Evolutionary conservation across 140 eudicot species (phyloP).

Genomic region (Bidens hawaiensis): DNA sequence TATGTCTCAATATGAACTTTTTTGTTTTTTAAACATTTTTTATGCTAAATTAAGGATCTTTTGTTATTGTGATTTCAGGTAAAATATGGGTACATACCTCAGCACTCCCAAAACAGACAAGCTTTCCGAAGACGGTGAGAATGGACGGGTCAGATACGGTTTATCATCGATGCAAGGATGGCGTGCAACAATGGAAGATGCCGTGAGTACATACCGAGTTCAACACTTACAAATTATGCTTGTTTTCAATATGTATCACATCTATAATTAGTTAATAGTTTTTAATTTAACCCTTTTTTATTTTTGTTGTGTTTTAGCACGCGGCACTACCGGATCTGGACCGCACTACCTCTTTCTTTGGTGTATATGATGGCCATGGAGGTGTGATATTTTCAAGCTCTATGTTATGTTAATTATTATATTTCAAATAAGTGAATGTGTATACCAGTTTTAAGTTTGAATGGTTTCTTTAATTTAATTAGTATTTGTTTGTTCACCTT

Average conservation of each 20-base stretch:
- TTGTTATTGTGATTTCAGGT: conserved; percentile 39
- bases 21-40: not conserved
- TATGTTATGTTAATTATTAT: conserved; percentile 1
- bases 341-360: conserved; percentile 83
- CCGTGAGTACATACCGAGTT: conserved; percentile 55
- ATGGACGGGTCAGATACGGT: conserved; percentile 69
- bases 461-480: not conserved
- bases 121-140: conserved; percentile 90
- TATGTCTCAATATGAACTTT: not conserved
- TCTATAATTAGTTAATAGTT: not conserved
- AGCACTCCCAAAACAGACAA: conserved; percentile 95
- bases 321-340: conserved; percentile 84
- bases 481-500: conserved; percentile 11
- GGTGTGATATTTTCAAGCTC: conserved; percentile 37
- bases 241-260: not conserved
- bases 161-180: conserved; percentile 99
- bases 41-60: too few relatives aligned
- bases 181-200: conserved; percentile 99
- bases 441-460: not conserved
- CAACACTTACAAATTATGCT: not conserved
- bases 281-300: not conserved
- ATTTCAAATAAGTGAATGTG: conserved; percentile 7
- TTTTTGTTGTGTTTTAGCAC: conserved; percentile 48
- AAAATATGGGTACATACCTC: conserved; percentile 88
- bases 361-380: conserved; percentile 98